A percentile compares a stretch with the other conserved stretches of the same genome.
Evolutionary conservation across 2,329 filamentous ascomycete genomes (phyloP).

Genomic region (Fusarium duplospermum): DNA sequence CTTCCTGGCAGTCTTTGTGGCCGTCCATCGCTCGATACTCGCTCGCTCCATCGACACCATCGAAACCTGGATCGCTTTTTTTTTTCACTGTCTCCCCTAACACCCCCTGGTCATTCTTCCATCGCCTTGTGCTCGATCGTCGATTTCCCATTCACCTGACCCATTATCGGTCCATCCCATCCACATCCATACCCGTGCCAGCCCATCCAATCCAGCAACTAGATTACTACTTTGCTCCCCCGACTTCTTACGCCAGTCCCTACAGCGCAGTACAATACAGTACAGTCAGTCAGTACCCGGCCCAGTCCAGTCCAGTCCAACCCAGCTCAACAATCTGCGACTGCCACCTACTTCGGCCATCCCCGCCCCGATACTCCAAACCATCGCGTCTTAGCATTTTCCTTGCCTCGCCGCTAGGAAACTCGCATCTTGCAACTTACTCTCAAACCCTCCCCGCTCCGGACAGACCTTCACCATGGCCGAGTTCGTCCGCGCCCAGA

Average conservation of each 20-base stretch:
- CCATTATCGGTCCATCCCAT: constrained; percentile 40
- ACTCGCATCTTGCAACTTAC: constrained; percentile 17
- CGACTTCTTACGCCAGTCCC: constrained; percentile 29
- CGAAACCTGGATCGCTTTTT: constrained; percentile 33
- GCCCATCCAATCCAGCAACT: constrained; percentile 28
- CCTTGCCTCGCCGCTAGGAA: constrained; percentile 29
- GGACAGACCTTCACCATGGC: constrained; percentile 76
- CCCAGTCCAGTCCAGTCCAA: background rate
- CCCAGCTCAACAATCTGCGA: constrained; percentile 21
- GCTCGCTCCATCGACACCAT: constrained; percentile 10
- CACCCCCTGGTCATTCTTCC: constrained; percentile 22
- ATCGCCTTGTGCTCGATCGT: constrained; percentile 35
- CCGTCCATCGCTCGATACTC: constrained; percentile 20
- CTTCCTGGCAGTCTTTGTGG: constrained; percentile 4
- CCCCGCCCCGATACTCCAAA: constrained; percentile 27
- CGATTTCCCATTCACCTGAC: constrained; percentile 41
- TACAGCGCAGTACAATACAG: background rate
- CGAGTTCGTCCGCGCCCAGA: constrained; percentile 98
- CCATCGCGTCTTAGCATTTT: constrained; percentile 19
- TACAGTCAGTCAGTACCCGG: background rate
- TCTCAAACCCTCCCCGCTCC: constrained; percentile 15
- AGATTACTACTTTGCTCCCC: constrained; percentile 26
- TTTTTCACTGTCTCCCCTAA: constrained; percentile 21
- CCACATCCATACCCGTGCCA: constrained; percentile 34
- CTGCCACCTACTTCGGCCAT: constrained; percentile 30